These are phyloP conservation scores for Umbellularia californica DNA, from an alignment of 164 flowering plant genomes.

Conservation along the genomic window DNA sequence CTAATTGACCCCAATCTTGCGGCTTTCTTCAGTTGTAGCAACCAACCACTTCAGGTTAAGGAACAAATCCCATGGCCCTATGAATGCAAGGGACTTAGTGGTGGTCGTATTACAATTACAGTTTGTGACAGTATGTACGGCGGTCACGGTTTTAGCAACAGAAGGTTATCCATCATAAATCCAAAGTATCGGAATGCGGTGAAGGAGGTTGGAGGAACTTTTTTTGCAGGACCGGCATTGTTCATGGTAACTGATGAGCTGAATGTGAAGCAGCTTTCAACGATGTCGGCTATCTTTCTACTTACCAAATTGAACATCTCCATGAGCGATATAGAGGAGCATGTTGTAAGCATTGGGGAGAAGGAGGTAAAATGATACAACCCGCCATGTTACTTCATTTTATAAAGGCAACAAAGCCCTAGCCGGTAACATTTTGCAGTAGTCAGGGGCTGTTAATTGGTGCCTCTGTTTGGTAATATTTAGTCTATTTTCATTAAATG, in stretches of 20 bases:
- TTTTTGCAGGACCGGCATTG: background rate
- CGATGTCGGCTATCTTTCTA: background rate
- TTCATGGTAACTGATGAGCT: constrained; percentile 4
- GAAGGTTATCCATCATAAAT: background rate
- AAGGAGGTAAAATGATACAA: background rate
- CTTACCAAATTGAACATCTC: background rate
- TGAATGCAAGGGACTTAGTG: too few relatives aligned
- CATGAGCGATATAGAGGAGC: background rate
- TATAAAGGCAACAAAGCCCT: too few relatives aligned
- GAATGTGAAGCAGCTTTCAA: background rate
- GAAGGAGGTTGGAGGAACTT: background rate
- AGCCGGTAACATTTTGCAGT: too few relatives aligned
- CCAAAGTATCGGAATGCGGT: background rate
- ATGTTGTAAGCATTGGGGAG: background rate
- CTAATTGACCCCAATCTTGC: constrained; percentile 18
- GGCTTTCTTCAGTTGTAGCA: background rate
- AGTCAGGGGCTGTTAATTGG: too few relatives aligned
- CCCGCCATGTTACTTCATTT: too few relatives aligned
- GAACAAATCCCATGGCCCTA: background rate
- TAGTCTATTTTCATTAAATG: too few relatives aligned
- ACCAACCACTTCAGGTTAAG: background rate
- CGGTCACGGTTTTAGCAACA: accelerated
- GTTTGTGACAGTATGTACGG: background rate
- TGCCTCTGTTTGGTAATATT: too few relatives aligned
- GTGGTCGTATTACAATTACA: too few relatives aligned